phyloP scores from a whole-genome alignment of 2,329 filamentous ascomycete genomes.

The Lecanicillium sp. region DNA sequence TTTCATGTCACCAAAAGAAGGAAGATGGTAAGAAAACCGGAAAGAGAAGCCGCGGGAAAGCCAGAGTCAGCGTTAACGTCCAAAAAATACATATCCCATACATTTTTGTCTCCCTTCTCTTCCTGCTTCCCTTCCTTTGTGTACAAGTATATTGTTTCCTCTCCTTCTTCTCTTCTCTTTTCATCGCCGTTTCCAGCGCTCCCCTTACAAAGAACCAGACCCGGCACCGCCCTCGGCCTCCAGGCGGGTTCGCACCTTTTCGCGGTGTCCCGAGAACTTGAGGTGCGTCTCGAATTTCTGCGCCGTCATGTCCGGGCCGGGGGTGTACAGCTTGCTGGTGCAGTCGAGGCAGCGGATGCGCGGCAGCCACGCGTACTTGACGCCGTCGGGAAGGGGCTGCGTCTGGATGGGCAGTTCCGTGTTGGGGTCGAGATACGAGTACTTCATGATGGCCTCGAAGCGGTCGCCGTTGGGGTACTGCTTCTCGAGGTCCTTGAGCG shows the following conservation, averaged over 20 bases:
- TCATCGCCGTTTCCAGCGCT: too few relatives aligned
- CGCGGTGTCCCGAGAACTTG: slow-evolving; percentile 73
- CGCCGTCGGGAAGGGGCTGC: slow-evolving; percentile 51
- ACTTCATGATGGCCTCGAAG: slow-evolving; percentile 89
- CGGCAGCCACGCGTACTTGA: slow-evolving; percentile 78
- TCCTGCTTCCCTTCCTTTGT: not conserved
- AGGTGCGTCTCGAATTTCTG: slow-evolving; percentile 92
- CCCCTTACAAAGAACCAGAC: not conserved
- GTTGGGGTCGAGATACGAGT: slow-evolving; percentile 69
- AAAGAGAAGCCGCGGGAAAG: not conserved
- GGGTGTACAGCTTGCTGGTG: slow-evolving; percentile 88
- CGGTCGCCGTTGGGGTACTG: slow-evolving; percentile 68
- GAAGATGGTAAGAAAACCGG: not conserved
- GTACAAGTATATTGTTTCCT: not conserved
- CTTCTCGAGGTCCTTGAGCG: slow-evolving; percentile 64
- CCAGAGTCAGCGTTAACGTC: not conserved
- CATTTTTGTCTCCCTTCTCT: not conserved
- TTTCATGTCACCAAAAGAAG: not conserved
- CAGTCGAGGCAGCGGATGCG: slow-evolving; percentile 90
- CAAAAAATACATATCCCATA: slow-evolving; percentile 6
- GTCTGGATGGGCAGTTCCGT: slow-evolving; percentile 60
- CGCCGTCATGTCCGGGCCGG: slow-evolving; percentile 76
- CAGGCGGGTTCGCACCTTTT: slow-evolving; percentile 48
- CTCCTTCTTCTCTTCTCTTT: not conserved
- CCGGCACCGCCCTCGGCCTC: slow-evolving; percentile 19